Evolutionary conservation across 2,329 filamentous ascomycete genomes (phyloP), one percentile per base, ranked within the genome.

Genomic region (Apiospora hydei): DNA sequence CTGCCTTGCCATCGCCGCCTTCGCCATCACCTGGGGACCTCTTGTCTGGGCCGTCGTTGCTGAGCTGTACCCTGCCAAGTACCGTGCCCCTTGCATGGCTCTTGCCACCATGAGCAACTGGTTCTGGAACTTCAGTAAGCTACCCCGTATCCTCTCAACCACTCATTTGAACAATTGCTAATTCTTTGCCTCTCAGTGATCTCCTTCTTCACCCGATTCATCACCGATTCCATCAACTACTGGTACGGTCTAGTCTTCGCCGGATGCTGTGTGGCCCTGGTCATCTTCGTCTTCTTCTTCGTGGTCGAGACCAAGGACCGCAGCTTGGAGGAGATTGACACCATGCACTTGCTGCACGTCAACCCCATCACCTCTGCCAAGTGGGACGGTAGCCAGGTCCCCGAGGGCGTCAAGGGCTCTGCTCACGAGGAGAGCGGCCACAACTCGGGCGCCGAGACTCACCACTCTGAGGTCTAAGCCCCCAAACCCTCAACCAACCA

Each of bases 271-370:
- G 88, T 89, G 72, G 86, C 86, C 13, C 89, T 90, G 26, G 86
- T 90, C 5, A 77, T 89, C 24, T 86, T 94, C 69, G 91, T 94
- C 72, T 94, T 91, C 85, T 92, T 94, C 85, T 93, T 93, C 82
- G 86, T 94, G 74, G 91, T 91, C 77, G 92, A 94, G 83, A 91
- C 88, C 73, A 91, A 92, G 81, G 91, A 91, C 77, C 88, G 92
- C 44, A 90, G 88, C 1, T 86, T 95, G 24, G 93, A 94, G 83
- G 92, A 94, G 81, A 91, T 94, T 71, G 93, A 94, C 81, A 91
- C 88, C 72, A 94, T 94, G 92, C 95, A 95, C 79, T 84, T 87
- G 24, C 77, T 83, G 51, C 80, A 79, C 57, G 85, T 88, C 76
- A 87, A 86, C 77, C 86, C 87, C 30, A 85, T 86, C 77, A 84